Evolutionary conservation across 352 stramenopile species (phyloP), one percentile per base, ranked within the genome.

Genomic region (Globisporangium acanthophoron): DNA sequence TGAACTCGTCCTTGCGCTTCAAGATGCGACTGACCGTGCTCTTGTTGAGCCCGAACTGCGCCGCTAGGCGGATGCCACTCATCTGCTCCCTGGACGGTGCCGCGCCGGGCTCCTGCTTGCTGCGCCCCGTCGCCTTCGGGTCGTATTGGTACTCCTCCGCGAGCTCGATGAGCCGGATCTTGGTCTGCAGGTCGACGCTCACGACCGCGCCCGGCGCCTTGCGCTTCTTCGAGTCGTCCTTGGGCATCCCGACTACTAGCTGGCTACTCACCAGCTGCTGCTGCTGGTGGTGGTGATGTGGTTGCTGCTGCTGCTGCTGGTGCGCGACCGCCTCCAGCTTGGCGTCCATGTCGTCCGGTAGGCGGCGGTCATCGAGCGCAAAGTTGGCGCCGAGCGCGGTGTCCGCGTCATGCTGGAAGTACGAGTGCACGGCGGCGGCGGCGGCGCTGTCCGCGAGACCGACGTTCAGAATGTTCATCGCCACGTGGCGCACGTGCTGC

Each of bases 1-100:
- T 92, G 67, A 88, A 90, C 74, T 90, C 79, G 45, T 92, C 79
- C 53, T 92, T 92, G 67, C 82, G 82, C 69, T 92, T 92, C n/a
- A 92, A 62, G 39, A 92, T 92, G 62, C 82, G 82, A 45, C 79
- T 90, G 31, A 92, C 79, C 1, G 82, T 92, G 70, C 78, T 89
- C 64, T 92, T 92, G 62, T 92, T 92, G 6, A 92, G 68, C 0
- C 78, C 78, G 43, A 92, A 92, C 59, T 90, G 82, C 24, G 78
- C 76, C 5, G 82, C 82, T 16, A 92, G 45, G 0, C 80, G 78
- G 54, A 90, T 90, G 20, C 82, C 82, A 55, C 84, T 92, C 61
- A 92, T 86, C 33, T 78, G 56, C 35, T 87, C 74, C 35, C 77
- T 79, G 7, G 64, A 49, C 64, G 27, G 27, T 43, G 47, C 41